phyloP scores from a whole-genome alignment of 1,284 basidiomycete genomes.

The Cutaneotrichosporon cyanovorans region DNA sequence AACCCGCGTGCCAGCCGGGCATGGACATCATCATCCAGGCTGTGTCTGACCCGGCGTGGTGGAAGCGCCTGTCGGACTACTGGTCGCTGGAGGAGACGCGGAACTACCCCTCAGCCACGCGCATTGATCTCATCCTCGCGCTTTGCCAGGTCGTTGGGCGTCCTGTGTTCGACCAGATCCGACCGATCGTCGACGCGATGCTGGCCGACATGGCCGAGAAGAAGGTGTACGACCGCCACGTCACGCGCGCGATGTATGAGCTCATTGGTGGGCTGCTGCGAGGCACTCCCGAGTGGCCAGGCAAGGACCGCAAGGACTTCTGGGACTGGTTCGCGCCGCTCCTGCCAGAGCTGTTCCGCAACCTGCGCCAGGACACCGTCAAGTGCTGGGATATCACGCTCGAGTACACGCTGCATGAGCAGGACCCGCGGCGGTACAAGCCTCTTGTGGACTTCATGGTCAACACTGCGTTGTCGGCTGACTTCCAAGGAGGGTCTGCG shows the following conservation, averaged over 20 bases:
- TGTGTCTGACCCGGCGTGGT: conserved; percentile 56
- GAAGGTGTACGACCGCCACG: conserved; percentile 64
- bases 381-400: conserved; percentile 45
- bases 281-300: conserved; percentile 88
- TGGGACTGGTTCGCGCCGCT: conserved; percentile 76
- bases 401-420: conserved; percentile 60
- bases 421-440: conserved; percentile 78
- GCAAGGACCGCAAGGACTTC: conserved; percentile 54
- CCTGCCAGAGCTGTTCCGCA: conserved; percentile 63
- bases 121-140: conserved; percentile 49
- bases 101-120: conserved; percentile 44
- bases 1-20: conserved; percentile 55
- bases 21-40: conserved; percentile 55
- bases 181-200: conserved; percentile 34
- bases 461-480: conserved; percentile 56
- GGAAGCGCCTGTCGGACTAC: conserved; percentile 41
- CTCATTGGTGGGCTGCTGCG: conserved; percentile 64
- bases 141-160: conserved; percentile 47
- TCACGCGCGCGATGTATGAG: conserved; percentile 85
- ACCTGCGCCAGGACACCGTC: conserved; percentile 76
- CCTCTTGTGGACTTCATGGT: conserved; percentile 73
- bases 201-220: conserved; percentile 38
- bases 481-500: conserved; percentile 69
- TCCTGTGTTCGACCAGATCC: conserved; percentile 29
- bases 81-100: conserved; percentile 45